Percentiles rank a stretch among this genome's conserved stretches.
phyloP scores from a whole-genome alignment of 192 early-diverging fungal species.

The Funneliformis mosseae region DNA sequence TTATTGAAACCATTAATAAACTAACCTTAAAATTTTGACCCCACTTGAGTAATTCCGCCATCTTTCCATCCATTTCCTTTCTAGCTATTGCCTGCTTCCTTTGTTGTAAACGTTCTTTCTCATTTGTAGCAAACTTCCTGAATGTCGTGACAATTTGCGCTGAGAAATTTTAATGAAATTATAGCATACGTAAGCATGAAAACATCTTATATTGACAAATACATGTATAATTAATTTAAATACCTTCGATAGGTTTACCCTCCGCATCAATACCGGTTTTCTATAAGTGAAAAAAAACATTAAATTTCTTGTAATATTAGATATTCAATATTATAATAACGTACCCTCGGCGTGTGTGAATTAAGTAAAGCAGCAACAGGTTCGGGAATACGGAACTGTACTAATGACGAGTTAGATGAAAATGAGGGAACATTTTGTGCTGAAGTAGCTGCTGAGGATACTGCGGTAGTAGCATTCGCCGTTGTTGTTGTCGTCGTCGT shows the following conservation, averaged over 20 bases:
- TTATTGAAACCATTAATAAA: constrained; percentile 33
- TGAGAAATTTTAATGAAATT: constrained; percentile 31
- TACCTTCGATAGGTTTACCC: constrained; percentile 29
- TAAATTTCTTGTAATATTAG: not conserved
- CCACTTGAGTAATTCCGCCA: constrained; percentile 82
- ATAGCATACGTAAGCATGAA: too few species aligned
- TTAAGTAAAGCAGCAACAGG: constrained; percentile 11
- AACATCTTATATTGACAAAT: not conserved
- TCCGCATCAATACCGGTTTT: constrained; percentile 25
- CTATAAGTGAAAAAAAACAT: not conserved
- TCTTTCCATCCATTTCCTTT: constrained; percentile 70
- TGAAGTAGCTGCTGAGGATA: constrained; percentile 5
- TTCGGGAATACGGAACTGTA: constrained; percentile 19
- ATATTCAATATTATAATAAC: not conserved
- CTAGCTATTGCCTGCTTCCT: constrained; percentile 73
- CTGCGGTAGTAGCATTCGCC: not conserved
- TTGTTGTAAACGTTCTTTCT: constrained; percentile 77
- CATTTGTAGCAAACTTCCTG: constrained; percentile 68
- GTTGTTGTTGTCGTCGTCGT: not conserved
- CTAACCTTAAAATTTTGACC: constrained; percentile 67
- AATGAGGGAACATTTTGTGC: constrained; percentile 17
- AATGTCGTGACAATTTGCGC: constrained; percentile 61
- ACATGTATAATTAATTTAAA: not conserved
- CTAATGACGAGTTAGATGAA: not conserved
- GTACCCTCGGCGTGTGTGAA: not conserved